Evolutionary conservation across 352 stramenopile genomes (phyloP).

Genomic region (Phytophthora multivora): DNA sequence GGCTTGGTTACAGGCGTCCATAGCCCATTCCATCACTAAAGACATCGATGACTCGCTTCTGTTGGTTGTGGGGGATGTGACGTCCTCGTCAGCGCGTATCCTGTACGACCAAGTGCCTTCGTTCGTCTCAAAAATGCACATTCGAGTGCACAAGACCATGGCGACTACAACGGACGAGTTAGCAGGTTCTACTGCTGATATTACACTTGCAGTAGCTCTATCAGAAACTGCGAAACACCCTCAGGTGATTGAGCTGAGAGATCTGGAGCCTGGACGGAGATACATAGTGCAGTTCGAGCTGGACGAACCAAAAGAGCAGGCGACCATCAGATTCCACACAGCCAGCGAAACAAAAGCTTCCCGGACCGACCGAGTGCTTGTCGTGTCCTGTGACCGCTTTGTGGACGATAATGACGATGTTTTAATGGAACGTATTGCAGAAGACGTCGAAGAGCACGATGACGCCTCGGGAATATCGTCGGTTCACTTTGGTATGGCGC

Average conservation of each 20-base stretch:
- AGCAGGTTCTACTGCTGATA: constrained; percentile 1
- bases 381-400: constrained; percentile 66
- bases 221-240: constrained; percentile 13
- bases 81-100: constrained; percentile 45
- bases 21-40: constrained; percentile 5
- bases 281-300: constrained; percentile 47
- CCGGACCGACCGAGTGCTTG: constrained; percentile 35
- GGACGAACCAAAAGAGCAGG: constrained; percentile 5
- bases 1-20: constrained; percentile 5
- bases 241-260: constrained; percentile 31
- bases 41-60: constrained; percentile 36
- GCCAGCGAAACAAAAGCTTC: not conserved
- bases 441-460: constrained; percentile 46
- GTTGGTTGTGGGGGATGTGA: constrained; percentile 60
- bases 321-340: constrained; percentile 47
- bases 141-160: constrained; percentile 26
- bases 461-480: constrained; percentile 19
- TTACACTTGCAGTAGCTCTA: constrained; percentile 5
- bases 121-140: constrained; percentile 7
- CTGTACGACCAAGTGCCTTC: constrained; percentile 44
- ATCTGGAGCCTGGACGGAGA: constrained; percentile 39
- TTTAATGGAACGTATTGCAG: constrained; percentile 43
- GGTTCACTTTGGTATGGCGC: constrained; percentile 58
- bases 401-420: constrained; percentile 62
- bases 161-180: not conserved